These are phyloP conservation scores for Scolecobasidium constrictum DNA, from an alignment of 2,329 filamentous ascomycete species.

Conservation along the genomic window DNA sequence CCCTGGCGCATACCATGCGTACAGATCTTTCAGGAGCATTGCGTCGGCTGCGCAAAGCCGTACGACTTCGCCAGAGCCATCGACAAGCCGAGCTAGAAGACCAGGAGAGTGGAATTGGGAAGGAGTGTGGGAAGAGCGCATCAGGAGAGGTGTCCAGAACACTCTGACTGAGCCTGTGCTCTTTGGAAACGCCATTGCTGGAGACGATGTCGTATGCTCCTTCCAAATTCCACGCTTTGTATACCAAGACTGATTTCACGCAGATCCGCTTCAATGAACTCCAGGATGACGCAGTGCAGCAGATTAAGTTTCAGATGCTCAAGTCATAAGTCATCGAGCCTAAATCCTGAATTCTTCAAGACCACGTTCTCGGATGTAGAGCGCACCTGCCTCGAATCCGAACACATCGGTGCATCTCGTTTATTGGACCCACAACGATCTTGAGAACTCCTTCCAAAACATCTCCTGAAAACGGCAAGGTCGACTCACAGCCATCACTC, in stretches of 20 bases:
- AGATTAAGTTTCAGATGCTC: conserved; percentile 18
- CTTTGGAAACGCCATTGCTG: conserved; percentile 45
- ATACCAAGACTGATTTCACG: conserved; percentile 3
- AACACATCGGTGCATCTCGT: too few species aligned
- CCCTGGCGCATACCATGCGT: conserved; percentile 87
- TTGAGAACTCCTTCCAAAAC: too few species aligned
- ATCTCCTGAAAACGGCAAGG: too few species aligned
- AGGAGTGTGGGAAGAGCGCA: conserved; percentile 87
- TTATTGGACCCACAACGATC: too few species aligned
- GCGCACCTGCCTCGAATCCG: too few species aligned
- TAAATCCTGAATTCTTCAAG: too few species aligned
- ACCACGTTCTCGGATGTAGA: too few species aligned
- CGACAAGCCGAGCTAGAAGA: conserved; percentile 30
- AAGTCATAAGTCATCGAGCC: too few species aligned
- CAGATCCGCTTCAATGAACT: conserved; percentile 28
- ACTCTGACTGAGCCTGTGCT: conserved; percentile 72
- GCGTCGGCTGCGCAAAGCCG: conserved; percentile 12
- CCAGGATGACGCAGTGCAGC: conserved; percentile 21
- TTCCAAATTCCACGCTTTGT: conserved; percentile 8
- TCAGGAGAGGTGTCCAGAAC: conserved; percentile 64
- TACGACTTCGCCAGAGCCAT: conserved; percentile 3
- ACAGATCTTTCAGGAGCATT: conserved; percentile 57
- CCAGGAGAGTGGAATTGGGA: conserved; percentile 97
- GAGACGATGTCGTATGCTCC: conserved; percentile 11
- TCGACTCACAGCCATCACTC: too few species aligned